phyloP scores from a whole-genome alignment of 73 alveolate genomes.

The Paramecium tetraurelia region DNA sequence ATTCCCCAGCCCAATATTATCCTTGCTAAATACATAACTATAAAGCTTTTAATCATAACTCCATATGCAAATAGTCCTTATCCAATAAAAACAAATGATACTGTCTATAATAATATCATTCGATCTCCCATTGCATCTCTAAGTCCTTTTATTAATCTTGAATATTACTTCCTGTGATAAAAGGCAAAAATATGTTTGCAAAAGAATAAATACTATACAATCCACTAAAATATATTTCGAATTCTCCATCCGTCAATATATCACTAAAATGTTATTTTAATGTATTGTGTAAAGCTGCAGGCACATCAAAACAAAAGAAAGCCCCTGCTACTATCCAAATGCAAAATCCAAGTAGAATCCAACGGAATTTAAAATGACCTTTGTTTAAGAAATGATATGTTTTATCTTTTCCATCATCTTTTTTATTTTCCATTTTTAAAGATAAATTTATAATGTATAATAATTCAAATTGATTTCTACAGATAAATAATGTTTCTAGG shows the following conservation, averaged over 20 bases:
- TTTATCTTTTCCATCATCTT: neutral
- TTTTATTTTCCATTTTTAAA: neutral
- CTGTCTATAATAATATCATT: neutral
- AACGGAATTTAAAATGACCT: neutral
- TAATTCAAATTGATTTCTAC: neutral
- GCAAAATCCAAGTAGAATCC: neutral
- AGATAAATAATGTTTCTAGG: neutral
- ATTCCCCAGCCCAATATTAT: slow-evolving; percentile 43
- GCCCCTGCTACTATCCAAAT: slow-evolving; percentile 27
- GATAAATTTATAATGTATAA: neutral
- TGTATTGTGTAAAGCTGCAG: slow-evolving; percentile 33
- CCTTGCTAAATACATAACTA: slow-evolving; percentile 8
- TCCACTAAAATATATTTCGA: slow-evolving; percentile 26
- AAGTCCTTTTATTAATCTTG: neutral
- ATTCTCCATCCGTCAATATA: slow-evolving; percentile 16
- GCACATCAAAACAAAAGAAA: slow-evolving; percentile 16
- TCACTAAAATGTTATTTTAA: slow-evolving; percentile 11
- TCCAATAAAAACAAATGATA: neutral
- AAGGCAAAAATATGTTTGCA: slow-evolving; percentile 24
- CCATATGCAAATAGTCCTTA: slow-evolving; percentile 11
- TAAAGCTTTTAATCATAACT: neutral
- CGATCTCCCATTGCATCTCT: slow-evolving; percentile 31
- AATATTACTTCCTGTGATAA: slow-evolving; percentile 3
- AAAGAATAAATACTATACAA: slow-evolving; percentile 10
- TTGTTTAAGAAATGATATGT: neutral